These are phyloP conservation scores for Leavenworthia alabamica DNA, from an alignment of 345 rosid genomes.

Conservation along the genomic window DNA sequence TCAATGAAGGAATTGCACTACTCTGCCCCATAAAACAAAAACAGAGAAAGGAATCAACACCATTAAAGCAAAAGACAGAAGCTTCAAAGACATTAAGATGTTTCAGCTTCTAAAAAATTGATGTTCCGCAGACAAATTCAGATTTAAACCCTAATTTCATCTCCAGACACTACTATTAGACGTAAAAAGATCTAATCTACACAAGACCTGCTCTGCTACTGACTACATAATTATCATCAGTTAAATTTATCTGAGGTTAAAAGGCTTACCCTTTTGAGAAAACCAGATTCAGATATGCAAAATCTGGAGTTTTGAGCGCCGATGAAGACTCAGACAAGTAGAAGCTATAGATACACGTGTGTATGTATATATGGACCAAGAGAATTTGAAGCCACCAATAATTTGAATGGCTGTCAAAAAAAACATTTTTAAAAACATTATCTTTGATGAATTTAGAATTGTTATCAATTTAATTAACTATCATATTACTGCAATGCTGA, in stretches of 20 bases:
- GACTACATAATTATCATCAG: not conserved
- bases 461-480: not conserved
- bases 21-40: not conserved
- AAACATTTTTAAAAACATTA: constrained; percentile 14
- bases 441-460: not conserved
- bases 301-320: not conserved
- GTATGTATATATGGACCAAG: not conserved
- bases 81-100: not conserved
- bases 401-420: constrained; percentile 45
- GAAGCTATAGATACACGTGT: not conserved
- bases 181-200: not conserved
- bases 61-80: not conserved
- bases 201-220: not conserved
- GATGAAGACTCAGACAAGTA: not conserved
- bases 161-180: not conserved
- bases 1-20: constrained; percentile 10
- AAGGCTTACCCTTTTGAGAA: constrained; percentile 12
- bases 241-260: not conserved
- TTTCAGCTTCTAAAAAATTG: not conserved
- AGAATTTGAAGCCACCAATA: constrained; percentile 49
- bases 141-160: not conserved
- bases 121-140: not conserved
- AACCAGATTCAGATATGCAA: not conserved
- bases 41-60: not conserved
- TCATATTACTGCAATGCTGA: not conserved